Evolutionary conservation across 805 yeast species (phyloP).

Genomic region (Suhomyces sp.): DNA sequence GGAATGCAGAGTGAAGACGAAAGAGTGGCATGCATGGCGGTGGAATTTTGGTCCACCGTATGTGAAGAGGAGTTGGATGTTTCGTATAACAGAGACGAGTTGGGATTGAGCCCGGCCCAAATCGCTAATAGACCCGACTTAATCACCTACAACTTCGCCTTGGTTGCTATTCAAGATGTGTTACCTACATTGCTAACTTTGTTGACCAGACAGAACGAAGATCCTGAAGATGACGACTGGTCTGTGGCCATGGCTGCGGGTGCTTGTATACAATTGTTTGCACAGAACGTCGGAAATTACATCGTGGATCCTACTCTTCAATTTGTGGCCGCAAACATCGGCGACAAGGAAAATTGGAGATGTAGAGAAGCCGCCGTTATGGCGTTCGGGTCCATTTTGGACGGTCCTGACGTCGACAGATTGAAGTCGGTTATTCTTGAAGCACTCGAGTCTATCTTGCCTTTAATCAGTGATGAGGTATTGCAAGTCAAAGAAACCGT

Average conservation of each 20-base stretch:
- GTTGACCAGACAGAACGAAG: conserved; percentile 86
- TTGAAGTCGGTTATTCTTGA: conserved; percentile 67
- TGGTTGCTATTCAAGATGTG: conserved; percentile 78
- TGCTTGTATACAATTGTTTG: conserved; percentile 90
- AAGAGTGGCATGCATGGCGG: conserved; percentile 95
- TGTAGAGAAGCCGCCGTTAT: conserved; percentile 95
- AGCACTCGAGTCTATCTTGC: conserved; percentile 78
- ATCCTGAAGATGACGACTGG: conserved; percentile 96
- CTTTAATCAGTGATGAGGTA: conserved; percentile 67
- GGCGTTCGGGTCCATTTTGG: conserved; percentile 97
- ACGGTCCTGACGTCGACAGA: conserved; percentile 82
- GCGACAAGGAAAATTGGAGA: conserved; percentile 59
- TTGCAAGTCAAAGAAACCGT: conserved; percentile 94
- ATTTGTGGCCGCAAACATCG: conserved; percentile 77
- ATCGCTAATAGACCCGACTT: conserved; percentile 39
- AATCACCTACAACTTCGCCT: conserved; percentile 74
- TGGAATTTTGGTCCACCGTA: conserved; percentile 99
- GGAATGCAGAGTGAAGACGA: conserved; percentile 89
- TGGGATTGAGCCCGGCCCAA: conserved; percentile 39
- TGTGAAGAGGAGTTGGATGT: conserved; percentile 94
- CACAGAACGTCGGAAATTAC: conserved; percentile 82
- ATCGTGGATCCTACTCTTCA: conserved; percentile 81
- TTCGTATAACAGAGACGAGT: conserved; percentile 63
- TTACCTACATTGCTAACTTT: conserved; percentile 80
- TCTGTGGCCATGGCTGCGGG: conserved; percentile 98